A percentile compares a stretch with the other conserved stretches of the same genome.
phyloP scores from a whole-genome alignment of 208 protist species.

The Wallacemonas sp. region DNA sequence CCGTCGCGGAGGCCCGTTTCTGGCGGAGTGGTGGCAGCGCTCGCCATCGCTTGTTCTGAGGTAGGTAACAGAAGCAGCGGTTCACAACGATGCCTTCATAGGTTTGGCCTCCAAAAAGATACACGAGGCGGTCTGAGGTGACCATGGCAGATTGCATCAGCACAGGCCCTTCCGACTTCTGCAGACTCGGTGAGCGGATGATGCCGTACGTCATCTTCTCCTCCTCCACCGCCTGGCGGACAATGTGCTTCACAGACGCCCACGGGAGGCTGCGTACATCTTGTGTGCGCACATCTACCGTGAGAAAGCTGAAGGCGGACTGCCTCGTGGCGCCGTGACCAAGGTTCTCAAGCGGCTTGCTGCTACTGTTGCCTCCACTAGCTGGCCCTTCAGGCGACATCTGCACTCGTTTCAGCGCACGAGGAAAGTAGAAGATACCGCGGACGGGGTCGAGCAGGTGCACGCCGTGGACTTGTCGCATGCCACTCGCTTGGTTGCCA shows the following conservation, averaged over 20 bases:
- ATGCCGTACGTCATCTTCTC: conserved; percentile 34
- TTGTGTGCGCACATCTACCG: conserved; percentile 55
- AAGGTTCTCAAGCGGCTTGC: not conserved
- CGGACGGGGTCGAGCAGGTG: conserved; percentile 46
- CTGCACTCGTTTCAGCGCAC: conserved; percentile 42
- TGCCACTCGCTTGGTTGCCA: conserved; percentile 20
- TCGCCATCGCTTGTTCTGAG: conserved; percentile 31
- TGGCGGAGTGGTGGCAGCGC: conserved; percentile 32
- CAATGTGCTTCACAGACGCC: conserved; percentile 26
- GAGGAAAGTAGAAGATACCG: conserved; percentile 50
- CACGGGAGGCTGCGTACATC: conserved; percentile 48
- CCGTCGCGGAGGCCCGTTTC: conserved; percentile 32
- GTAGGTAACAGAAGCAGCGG: conserved; percentile 42
- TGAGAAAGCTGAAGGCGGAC: conserved; percentile 40
- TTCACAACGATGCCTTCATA: conserved; percentile 45
- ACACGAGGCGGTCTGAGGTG: conserved; percentile 36
- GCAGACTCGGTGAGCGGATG: conserved; percentile 35
- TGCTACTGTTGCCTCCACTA: not conserved
- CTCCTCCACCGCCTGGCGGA: conserved; percentile 30
- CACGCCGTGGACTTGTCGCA: conserved; percentile 51
- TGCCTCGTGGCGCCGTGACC: not conserved
- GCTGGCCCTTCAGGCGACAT: conserved; percentile 17
- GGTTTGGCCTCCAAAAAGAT: conserved; percentile 48
- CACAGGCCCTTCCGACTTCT: conserved; percentile 29
- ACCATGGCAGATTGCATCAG: conserved; percentile 41